A percentile compares a stretch with the other conserved stretches of the same genome.
These are phyloP conservation scores for Spirogloea muscicola DNA, from an alignment of 139 green algal genomes.

Conservation along the genomic window DNA sequence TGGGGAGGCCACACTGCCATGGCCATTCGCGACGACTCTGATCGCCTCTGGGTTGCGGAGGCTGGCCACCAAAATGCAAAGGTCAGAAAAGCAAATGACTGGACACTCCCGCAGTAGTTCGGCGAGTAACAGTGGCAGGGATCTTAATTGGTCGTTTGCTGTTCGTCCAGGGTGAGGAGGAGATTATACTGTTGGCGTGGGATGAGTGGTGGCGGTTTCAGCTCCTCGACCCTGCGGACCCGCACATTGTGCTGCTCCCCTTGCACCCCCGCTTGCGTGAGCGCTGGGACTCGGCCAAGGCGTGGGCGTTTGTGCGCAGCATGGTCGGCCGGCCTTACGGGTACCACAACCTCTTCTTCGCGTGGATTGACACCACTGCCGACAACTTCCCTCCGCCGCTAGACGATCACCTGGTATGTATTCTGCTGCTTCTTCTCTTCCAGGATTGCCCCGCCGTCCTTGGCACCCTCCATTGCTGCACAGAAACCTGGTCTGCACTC, in stretches of 20 bases:
- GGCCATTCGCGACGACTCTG: not conserved
- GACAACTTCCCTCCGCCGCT: slow-evolving; percentile 33
- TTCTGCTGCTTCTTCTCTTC: too few species aligned
- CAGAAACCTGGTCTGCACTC: too few species aligned
- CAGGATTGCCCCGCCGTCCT: too few species aligned
- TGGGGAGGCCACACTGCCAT: slow-evolving; percentile 23
- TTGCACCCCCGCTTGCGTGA: not conserved
- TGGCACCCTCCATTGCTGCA: too few species aligned
- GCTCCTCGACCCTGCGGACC: slow-evolving; percentile 19
- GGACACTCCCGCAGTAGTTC: too few species aligned
- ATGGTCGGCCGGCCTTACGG: slow-evolving; percentile 43
- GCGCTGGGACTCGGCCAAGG: not conserved
- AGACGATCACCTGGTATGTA: slow-evolving; percentile 22
- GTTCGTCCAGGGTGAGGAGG: too few species aligned
- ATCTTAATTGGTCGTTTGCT: too few species aligned
- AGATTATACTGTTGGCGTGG: not conserved
- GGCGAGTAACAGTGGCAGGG: too few species aligned
- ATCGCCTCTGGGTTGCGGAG: too few species aligned
- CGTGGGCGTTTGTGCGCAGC: slow-evolving; percentile 20
- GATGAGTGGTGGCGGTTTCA: slow-evolving; percentile 23
- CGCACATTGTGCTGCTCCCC: slow-evolving; percentile 15
- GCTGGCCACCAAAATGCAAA: too few species aligned
- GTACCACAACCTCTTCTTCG: slow-evolving; percentile 48
- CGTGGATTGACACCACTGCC: slow-evolving; percentile 36
- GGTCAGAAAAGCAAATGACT: too few species aligned